Evolutionary conservation across 2,329 filamentous ascomycete species (phyloP), one percentile per base, ranked within the genome.

Genomic region (Botrytis fabae): DNA sequence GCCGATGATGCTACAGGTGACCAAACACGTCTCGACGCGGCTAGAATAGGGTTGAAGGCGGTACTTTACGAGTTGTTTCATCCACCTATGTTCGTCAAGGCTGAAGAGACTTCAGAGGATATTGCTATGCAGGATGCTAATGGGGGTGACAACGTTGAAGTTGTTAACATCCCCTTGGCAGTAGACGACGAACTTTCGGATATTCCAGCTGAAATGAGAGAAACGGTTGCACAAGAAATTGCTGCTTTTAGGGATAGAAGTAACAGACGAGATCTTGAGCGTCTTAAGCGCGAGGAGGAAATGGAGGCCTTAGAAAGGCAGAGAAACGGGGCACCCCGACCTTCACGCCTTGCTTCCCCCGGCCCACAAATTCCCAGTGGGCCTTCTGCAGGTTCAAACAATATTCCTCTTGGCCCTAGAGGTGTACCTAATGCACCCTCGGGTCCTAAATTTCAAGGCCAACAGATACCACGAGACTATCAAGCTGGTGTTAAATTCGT

Each of bases 151-250:
- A 89, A 90, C 71, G 90, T 93, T 9, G 94, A 97, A 82, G 91
- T 98, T 57, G 91, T 97, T 76, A 97, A 95, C 73, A 97, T 98
- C 74, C 92, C 94, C 6, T 87, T 97, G 46, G 90, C 91, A 1
- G 89, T 92, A 70, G 96, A 99, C 75, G 97, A 99, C 80, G 96
- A 99, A 80, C 86, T 99, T 62, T 92, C 95, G 32, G 96, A 99
- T 79, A 98, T 99, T 65, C 96, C 96, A 0, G 92, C 93, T 0
- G 96, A 98, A 81, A 97, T 97, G 94, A 91, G 96, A 38, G 96
- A 97, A 81, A 95, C 94, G 0, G 96, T 99, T 25, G 93, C 96
- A 0, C 92, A 92, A 73, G 97, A 99, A 81, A 99, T 99, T 79
- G 91, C 94, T 0, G 93, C 95, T 0, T 99, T 99, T 85, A 89